A percentile compares a stretch with the other conserved stretches of the same genome.
Evolutionary conservation across 2,329 filamentous ascomycete species (phyloP).

Genomic region (Botrytis paeoniae): DNA sequence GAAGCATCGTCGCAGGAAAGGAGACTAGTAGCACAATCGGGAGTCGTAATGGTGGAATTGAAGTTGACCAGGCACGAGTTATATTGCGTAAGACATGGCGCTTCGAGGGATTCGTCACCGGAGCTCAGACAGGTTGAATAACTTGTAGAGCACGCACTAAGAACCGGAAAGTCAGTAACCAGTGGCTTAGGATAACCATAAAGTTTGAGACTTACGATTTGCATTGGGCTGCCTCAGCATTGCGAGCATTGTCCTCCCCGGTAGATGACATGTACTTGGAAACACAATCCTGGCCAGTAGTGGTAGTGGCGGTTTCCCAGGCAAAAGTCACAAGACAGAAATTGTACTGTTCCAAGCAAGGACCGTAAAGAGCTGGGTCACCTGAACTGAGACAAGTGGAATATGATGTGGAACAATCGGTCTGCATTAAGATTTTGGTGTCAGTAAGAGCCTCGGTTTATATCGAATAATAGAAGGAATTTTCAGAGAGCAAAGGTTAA

Average conservation of each 20-base stretch:
- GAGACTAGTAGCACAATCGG: not conserved
- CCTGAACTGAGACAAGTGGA: slow-evolving; percentile 6
- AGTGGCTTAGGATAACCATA: not conserved
- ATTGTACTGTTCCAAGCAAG: slow-evolving; percentile 12
- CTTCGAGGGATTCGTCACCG: slow-evolving; percentile 17
- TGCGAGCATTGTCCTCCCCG: slow-evolving; percentile 18
- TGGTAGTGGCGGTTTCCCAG: not conserved
- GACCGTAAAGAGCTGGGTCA: not conserved
- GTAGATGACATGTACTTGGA: slow-evolving; percentile 21
- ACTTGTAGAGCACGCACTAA: not conserved
- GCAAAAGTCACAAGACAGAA: not conserved
- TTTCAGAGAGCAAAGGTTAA: not conserved
- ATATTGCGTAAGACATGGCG: slow-evolving; percentile 20
- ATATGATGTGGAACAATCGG: slow-evolving; percentile 2
- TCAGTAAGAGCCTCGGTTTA: not conserved
- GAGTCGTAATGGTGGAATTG: not conserved
- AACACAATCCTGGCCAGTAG: slow-evolving; percentile 20
- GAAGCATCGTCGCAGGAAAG: slow-evolving; percentile 6
- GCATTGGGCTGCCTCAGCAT: slow-evolving; percentile 20
- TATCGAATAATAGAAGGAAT: not conserved
- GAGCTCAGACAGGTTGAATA: slow-evolving; percentile 17
- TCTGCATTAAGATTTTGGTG: not conserved
- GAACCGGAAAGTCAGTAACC: not conserved
- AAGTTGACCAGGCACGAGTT: slow-evolving; percentile 16
- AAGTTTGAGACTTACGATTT: slow-evolving; percentile 19